phyloP scores from a whole-genome alignment of 108 stramenopile genomes.

The Cyclotella choctawhatcheeana region DNA sequence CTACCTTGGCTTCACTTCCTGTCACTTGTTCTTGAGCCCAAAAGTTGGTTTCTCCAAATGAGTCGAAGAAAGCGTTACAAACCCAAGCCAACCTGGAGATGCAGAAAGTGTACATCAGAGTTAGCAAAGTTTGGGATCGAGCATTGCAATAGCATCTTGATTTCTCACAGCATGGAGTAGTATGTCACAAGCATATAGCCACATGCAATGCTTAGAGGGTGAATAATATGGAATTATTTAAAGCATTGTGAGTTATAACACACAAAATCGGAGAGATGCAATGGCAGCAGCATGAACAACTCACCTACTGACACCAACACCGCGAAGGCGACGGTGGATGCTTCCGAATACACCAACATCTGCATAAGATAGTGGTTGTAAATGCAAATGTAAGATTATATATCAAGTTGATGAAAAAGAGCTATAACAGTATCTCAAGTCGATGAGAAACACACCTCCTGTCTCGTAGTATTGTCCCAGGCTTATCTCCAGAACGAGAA shows the following conservation, averaged over 20 bases:
- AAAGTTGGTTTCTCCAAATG: constrained; percentile 36
- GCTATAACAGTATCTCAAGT: too few relatives aligned
- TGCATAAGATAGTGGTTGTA: background rate
- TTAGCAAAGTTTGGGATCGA: too few relatives aligned
- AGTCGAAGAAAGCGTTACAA: constrained; percentile 55
- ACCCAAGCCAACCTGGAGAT: constrained; percentile 55
- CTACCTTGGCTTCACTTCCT: constrained; percentile 47
- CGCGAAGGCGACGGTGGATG: constrained; percentile 2
- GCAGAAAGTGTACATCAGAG: too few relatives aligned
- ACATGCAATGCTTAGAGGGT: background rate
- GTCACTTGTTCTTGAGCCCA: constrained; percentile 42
- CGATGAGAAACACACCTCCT: background rate
- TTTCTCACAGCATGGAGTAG: background rate
- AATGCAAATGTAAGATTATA: background rate
- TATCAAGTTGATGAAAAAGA: background rate
- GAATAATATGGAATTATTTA: too few relatives aligned
- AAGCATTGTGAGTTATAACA: too few relatives aligned
- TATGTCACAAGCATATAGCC: background rate
- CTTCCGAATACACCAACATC: constrained; percentile 3
- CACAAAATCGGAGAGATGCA: too few relatives aligned
- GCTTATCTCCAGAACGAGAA: background rate
- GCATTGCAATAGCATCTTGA: too few relatives aligned
- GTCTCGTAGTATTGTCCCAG: constrained; percentile 3
- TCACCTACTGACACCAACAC: too few relatives aligned
- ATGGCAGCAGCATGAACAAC: too few relatives aligned